These are phyloP conservation scores for Talaromyces rugulosus DNA, from an alignment of 2,329 filamentous ascomycete species.

Conservation along the genomic window DNA sequence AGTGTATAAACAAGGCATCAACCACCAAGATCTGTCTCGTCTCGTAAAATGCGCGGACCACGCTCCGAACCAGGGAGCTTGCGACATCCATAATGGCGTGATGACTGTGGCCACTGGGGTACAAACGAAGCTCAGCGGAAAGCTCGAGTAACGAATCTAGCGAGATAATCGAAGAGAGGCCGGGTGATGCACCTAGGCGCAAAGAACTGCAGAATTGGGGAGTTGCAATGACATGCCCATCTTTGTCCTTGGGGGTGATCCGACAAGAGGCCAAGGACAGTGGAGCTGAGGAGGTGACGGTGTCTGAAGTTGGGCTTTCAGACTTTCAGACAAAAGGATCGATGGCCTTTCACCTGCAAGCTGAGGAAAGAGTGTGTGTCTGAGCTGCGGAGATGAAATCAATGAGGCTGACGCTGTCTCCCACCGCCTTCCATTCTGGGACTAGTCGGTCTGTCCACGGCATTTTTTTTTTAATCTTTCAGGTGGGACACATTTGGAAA, in stretches of 20 bases:
- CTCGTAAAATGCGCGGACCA: slow-evolving; percentile 80
- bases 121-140: not conserved
- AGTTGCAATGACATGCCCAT: slow-evolving; percentile 11
- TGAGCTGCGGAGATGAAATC: not conserved
- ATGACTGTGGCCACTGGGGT: too few species aligned
- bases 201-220: not conserved
- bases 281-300: too few species aligned
- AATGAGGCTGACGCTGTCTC: not conserved
- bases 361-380: not conserved
- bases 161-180: not conserved
- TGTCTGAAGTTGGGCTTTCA: not conserved
- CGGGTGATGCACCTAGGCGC: slow-evolving; percentile 5
- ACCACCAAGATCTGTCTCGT: slow-evolving; percentile 78
- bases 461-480: too few species aligned
- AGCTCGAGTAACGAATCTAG: not conserved
- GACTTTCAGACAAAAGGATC: not conserved
- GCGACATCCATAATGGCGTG: slow-evolving; percentile 56
- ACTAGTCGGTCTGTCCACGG: not conserved
- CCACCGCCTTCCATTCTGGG: not conserved
- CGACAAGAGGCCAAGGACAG: slow-evolving; percentile 1
- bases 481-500: too few species aligned
- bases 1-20: slow-evolving; percentile 73
- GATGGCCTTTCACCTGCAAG: not conserved
- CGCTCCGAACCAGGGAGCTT: slow-evolving; percentile 78
- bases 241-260: slow-evolving; percentile 7